Base-by-base conservation (phyloP, 495 filamentous ascomycete species). In the Xylaria scruposa region DNA sequence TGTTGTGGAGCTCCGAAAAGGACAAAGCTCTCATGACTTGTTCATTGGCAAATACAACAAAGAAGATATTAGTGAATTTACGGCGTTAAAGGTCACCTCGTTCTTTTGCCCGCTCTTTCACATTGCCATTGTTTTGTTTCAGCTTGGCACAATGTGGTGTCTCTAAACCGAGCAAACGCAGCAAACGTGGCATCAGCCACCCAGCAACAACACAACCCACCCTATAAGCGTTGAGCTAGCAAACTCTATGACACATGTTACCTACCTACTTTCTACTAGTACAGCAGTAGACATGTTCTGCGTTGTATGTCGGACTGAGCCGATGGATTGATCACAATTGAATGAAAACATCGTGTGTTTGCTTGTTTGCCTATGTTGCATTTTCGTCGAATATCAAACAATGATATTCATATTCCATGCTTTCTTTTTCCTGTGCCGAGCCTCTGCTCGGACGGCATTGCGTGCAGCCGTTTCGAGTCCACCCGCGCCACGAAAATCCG, bases 401-500 rank as follows among this genome's bases (percentile, higher is more conserved):
- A 49, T 67, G 29, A 38, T 53, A 33, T 24, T 29, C 33, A 54
- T 29, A 19, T 67, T 17, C 38, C 33, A 4, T 19, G 8, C 36
- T 67, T 67, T 67, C 53, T 68, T 68, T 59, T 68, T 68, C 33
- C 46, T 26, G 36, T 29, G 68, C 68, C 68, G 61, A 69, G 67
- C 58, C 9, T 9, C 26, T 51, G 59, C 31, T 51, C 46, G 46
- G 58, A 54, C 46, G 68, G 68, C 56, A 70, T 64, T 63, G 59
- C 68, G 56, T 70, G 59, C 68, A 70, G 68, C 68, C 68, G 68
- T 70, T 70, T 64, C 46, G 59, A 70, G 40, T 38, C 68, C 47
- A 53, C 58, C 38, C 42, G 68, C 68, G 59, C 56, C 68, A 70
- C 59, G 68, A 54, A 64, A 64, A 70, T 47, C 47, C 46, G 40